These are phyloP conservation scores for Ascoidea asiatica DNA, from an alignment of 805 yeast genomes.

Conservation along the genomic window DNA sequence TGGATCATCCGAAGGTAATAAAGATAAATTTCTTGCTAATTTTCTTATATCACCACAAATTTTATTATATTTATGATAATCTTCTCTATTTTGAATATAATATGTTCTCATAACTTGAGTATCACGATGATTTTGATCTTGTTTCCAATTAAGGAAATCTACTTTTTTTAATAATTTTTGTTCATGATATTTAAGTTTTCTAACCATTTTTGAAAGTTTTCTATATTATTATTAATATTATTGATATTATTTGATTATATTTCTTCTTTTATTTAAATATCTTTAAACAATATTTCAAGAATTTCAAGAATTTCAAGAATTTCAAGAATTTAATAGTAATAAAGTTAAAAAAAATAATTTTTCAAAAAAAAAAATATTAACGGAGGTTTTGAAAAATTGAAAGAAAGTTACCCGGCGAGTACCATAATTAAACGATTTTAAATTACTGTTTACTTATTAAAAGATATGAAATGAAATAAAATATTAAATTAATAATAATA, in stretches of 20 bases:
- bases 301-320: too few relatives aligned
- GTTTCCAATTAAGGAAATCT: constrained; percentile 95
- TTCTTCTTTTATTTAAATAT: too few relatives aligned
- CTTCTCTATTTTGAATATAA: constrained; percentile 90
- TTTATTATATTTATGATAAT: constrained; percentile 85
- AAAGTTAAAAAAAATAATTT: too few relatives aligned
- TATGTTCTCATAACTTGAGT: constrained; percentile 93
- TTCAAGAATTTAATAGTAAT: too few relatives aligned
- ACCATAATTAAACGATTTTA: neutral
- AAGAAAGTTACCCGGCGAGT: too few relatives aligned
- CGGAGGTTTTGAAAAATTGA: too few relatives aligned
- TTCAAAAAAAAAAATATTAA: too few relatives aligned
- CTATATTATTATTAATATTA: too few relatives aligned
- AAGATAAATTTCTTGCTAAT: constrained; percentile 72
- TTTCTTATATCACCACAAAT: constrained; percentile 87
- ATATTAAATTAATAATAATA: neutral
- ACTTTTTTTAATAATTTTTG: constrained; percentile 89
- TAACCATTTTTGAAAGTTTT: constrained; percentile 40
- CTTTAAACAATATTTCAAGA: too few relatives aligned
- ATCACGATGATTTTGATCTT: constrained; percentile 89
- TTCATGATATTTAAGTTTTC: constrained; percentile 90
- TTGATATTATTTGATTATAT: too few relatives aligned
- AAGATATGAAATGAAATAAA: neutral
- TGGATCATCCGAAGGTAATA: constrained; percentile 79
- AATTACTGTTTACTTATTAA: neutral